Evolutionary conservation across 306 rosid genomes (phyloP).

Genomic region (Vigna trinervia): DNA sequence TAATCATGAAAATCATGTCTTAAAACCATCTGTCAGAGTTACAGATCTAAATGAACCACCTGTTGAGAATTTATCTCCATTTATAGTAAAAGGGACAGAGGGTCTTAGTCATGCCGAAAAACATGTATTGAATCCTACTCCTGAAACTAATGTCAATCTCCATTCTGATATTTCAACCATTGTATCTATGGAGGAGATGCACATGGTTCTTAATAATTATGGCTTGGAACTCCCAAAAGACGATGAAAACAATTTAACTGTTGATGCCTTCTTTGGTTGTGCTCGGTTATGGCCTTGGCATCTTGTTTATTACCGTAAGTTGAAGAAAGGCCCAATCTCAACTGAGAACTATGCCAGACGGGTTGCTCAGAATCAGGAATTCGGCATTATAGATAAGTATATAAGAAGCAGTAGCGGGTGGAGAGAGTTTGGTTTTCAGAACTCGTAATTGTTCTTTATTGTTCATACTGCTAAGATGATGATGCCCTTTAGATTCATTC

Average conservation of each 20-base stretch:
- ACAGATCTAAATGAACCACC: slow-evolving; percentile 39
- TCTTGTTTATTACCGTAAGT: slow-evolving; percentile 67
- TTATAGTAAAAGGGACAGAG: slow-evolving; percentile 32
- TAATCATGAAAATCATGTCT: slow-evolving; percentile 20
- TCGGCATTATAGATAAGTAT: slow-evolving; percentile 70
- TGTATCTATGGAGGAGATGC: slow-evolving; percentile 61
- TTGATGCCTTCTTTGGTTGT: slow-evolving; percentile 59
- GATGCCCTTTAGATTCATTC: slow-evolving; percentile 18
- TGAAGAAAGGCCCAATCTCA: slow-evolving; percentile 72
- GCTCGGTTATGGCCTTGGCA: slow-evolving; percentile 84
- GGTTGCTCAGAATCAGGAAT: slow-evolving; percentile 72
- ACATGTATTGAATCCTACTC: slow-evolving; percentile 37
- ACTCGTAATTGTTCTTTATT: slow-evolving; percentile 34
- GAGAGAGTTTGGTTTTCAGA: slow-evolving; percentile 56
- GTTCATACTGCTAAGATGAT: slow-evolving; percentile 5
- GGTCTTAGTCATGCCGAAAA: slow-evolving; percentile 40
- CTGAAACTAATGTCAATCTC: slow-evolving; percentile 41
- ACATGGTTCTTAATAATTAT: slow-evolving; percentile 61
- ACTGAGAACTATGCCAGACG: slow-evolving; percentile 67
- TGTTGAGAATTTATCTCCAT: slow-evolving; percentile 46
- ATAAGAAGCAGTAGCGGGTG: slow-evolving; percentile 79
- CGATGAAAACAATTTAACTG: slow-evolving; percentile 44
- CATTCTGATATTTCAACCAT: slow-evolving; percentile 45
- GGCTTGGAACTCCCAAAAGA: slow-evolving; percentile 61
- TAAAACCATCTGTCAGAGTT: slow-evolving; percentile 36